Percentiles rank a stretch among this genome's conserved stretches.
Conservation (phyloP, 2,329 filamentous ascomycete species). For the Sporothrix curviconia region DNA sequence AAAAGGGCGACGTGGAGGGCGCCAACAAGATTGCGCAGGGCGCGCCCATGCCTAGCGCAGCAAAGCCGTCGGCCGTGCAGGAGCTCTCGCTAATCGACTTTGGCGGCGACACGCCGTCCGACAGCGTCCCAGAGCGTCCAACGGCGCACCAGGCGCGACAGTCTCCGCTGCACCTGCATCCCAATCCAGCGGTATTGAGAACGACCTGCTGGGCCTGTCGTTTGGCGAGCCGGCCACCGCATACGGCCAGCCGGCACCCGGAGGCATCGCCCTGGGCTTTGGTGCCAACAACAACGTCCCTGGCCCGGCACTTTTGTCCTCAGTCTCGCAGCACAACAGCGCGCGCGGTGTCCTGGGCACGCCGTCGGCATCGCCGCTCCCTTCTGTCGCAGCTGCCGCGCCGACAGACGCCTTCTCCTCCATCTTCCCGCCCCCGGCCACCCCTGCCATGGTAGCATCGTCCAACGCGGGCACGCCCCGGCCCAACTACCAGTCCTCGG, state of each 20-base stretch:
- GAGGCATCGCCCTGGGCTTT: conserved; percentile 77
- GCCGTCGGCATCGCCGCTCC: conserved; percentile 10
- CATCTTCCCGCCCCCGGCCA: conserved; percentile 44
- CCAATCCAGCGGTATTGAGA: conserved; percentile 66
- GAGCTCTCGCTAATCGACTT: conserved; percentile 95
- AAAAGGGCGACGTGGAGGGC: conserved; percentile 83
- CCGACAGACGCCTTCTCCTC: conserved; percentile 38
- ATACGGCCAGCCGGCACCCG: conserved; percentile 58
- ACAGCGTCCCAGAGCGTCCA: conserved; percentile 37
- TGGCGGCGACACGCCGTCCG: conserved; percentile 47
- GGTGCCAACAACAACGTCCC: conserved; percentile 62
- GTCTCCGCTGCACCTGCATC: conserved; percentile 30
- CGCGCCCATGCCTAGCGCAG: conserved; percentile 40
- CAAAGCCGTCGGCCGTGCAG: conserved; percentile 47
- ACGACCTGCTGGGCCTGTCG: conserved; percentile 84
- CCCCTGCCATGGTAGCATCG: conserved; percentile 37
- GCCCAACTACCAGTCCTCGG: conserved; percentile 41
- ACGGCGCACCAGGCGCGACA: conserved; percentile 32
- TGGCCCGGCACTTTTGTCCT: conserved; percentile 58
- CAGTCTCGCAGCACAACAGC: conserved; percentile 54
- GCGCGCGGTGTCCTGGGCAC: conserved; percentile 39
- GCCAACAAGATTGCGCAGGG: conserved; percentile 79
- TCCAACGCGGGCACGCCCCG: conserved; percentile 51
- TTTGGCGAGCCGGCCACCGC: conserved; percentile 55
- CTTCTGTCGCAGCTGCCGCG: neutral